Evolutionary conservation across 208 protist genomes (phyloP).

Genomic region (Acanthamoeba culbertsoni): DNA sequence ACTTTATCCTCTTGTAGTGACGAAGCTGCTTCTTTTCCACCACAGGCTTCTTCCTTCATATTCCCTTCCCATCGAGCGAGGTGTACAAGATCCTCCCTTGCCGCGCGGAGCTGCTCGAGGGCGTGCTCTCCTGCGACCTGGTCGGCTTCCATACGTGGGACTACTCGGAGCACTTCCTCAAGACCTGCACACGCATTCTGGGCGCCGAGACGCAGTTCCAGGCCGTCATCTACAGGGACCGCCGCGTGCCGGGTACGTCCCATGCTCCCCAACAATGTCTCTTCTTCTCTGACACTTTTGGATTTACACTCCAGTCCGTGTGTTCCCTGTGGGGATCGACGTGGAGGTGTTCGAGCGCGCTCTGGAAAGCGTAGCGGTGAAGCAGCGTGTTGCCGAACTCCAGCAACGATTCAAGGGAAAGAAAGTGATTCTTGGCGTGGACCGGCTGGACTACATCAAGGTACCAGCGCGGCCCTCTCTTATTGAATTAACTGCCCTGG

Average conservation of each 20-base stretch:
- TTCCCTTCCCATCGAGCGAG: constrained; percentile 83
- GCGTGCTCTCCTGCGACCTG: constrained; percentile 78
- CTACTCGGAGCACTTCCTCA: constrained; percentile 82
- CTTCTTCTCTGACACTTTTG: not conserved
- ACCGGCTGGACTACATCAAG: constrained; percentile 89
- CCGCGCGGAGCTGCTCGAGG: constrained; percentile 77
- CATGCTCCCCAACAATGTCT: not conserved
- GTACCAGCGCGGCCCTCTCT: not conserved
- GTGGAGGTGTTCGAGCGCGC: constrained; percentile 68
- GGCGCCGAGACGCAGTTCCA: constrained; percentile 16
- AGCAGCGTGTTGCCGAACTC: constrained; percentile 66
- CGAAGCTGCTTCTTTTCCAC: not conserved
- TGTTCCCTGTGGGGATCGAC: constrained; percentile 83
- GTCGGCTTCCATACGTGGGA: constrained; percentile 84
- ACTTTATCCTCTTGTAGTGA: not conserved
- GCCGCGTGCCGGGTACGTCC: not conserved
- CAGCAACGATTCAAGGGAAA: constrained; percentile 73
- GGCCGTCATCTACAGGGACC: constrained; percentile 19
- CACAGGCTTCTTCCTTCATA: constrained; percentile 85
- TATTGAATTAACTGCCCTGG: not conserved
- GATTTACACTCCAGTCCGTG: not conserved
- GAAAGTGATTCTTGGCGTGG: constrained; percentile 84
- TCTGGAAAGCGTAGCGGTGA: constrained; percentile 9
- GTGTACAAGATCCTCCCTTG: constrained; percentile 82
- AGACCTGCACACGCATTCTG: not conserved